phyloP scores from a whole-genome alignment of 176 grass and related monocot species.

The Cocos nucifera region DNA sequence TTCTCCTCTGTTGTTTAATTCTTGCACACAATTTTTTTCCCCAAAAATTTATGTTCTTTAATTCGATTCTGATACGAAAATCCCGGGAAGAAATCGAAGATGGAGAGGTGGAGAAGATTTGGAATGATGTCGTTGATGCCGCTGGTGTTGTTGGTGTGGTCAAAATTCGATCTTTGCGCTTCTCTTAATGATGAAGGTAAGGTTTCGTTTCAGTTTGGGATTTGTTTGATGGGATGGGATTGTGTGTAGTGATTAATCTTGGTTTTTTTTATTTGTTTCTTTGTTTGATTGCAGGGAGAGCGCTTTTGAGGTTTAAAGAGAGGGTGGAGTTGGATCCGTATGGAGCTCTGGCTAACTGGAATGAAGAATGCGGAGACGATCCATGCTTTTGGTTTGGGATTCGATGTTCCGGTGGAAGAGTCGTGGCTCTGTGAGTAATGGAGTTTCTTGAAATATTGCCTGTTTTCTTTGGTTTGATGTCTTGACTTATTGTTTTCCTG shows the following conservation, averaged over 20 bases:
- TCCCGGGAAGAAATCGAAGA: no score
- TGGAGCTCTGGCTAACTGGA: conserved; percentile 9
- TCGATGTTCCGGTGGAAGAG: conserved; percentile 4
- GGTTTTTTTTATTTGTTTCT: background rate
- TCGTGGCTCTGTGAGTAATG: conserved; percentile 11
- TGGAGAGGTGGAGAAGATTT: no score
- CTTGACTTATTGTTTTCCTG: background rate
- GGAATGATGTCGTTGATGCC: no score
- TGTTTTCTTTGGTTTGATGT: background rate
- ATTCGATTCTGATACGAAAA: no score
- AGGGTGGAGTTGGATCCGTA: conserved; percentile 10
- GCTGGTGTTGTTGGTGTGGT: background rate
- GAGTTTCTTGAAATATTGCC: background rate
- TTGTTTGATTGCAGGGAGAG: conserved; percentile 1
- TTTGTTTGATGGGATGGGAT: background rate
- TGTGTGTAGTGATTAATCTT: background rate
- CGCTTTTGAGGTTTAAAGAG: conserved; percentile 5
- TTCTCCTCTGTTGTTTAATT: no score
- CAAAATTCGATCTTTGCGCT: background rate
- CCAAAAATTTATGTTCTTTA: no score
- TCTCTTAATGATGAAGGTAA: background rate
- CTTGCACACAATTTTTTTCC: no score
- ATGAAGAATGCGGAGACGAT: background rate
- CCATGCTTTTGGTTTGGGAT: conserved; percentile 10
- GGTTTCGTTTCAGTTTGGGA: background rate